phyloP scores from a whole-genome alignment of 139 green algal genomes.

The Chlorella vulgaris region DNA sequence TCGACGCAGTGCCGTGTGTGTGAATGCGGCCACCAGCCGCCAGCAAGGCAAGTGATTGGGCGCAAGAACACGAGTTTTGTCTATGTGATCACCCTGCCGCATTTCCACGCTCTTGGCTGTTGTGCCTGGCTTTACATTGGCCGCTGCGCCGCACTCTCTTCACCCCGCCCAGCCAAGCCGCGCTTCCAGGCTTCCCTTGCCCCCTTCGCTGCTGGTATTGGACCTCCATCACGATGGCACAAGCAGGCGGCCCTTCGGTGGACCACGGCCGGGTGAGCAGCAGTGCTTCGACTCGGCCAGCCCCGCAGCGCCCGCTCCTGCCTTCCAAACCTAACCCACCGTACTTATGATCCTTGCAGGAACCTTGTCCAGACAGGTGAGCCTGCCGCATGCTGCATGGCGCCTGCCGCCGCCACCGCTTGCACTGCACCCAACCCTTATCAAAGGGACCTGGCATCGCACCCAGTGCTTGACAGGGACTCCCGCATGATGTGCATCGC shows the following conservation, averaged over 20 bases:
- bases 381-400: not conserved
- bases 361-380: slow-evolving; percentile 53
- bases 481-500: too few species aligned
- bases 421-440: not conserved
- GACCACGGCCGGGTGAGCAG: slow-evolving; percentile 31
- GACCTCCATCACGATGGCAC: slow-evolving; percentile 4
- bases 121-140: not conserved
- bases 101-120: not conserved
- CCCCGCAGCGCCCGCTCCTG: not conserved
- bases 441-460: too few species aligned
- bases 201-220: too few species aligned
- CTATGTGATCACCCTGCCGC: too few species aligned
- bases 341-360: slow-evolving; percentile 25
- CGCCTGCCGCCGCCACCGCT: not conserved
- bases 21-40: too few species aligned
- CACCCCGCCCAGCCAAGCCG: too few species aligned
- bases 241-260: slow-evolving; percentile 17
- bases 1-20: too few species aligned
- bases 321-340: not conserved
- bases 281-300: not conserved
- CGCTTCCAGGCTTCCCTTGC: too few species aligned
- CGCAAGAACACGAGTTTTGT: too few species aligned
- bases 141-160: too few species aligned
- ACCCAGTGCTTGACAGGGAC: too few species aligned
- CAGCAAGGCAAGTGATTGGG: too few species aligned